These are phyloP conservation scores for Rubia balearica DNA, from an alignment of 305 asterid species.

Conservation along the genomic window DNA sequence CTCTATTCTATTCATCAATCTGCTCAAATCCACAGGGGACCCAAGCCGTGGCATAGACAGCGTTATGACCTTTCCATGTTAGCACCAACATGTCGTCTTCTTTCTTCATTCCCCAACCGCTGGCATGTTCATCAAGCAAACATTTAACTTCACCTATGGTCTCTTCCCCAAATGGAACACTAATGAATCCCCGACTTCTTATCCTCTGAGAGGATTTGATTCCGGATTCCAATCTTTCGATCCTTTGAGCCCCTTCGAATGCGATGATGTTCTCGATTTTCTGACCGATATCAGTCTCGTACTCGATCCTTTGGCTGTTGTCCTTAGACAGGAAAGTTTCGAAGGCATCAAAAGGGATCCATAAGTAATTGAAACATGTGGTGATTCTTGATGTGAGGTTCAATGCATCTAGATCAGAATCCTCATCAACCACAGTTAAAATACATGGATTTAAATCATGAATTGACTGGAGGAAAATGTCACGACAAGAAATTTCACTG, in stretches of 20 bases:
- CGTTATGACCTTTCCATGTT: conserved; percentile 81
- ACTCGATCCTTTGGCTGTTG: conserved; percentile 48
- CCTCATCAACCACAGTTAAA: conserved; percentile 56
- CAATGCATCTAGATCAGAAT: conserved; percentile 40
- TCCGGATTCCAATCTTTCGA: conserved; percentile 52
- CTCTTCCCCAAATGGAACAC: conserved; percentile 55
- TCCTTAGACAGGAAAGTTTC: conserved; percentile 67
- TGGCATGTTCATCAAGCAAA: conserved; percentile 64
- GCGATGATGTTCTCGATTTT: conserved; percentile 65
- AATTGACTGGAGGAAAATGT: conserved; percentile 36
- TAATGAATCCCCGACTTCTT: conserved; percentile 34
- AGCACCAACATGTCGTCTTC: conserved; percentile 59
- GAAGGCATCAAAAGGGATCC: conserved; percentile 73
- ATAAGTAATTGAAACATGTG: conserved; percentile 58
- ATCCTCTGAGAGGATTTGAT: conserved; percentile 39
- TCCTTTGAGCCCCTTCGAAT: conserved; percentile 47
- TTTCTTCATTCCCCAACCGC: conserved; percentile 86
- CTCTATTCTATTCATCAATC: not conserved
- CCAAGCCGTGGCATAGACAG: conserved; percentile 63
- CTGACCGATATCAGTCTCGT: conserved; percentile 59
- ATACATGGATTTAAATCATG: conserved; percentile 37
- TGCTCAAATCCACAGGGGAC: conserved; percentile 26
- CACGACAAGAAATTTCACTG: conserved; percentile 26
- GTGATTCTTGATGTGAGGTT: conserved; percentile 44
- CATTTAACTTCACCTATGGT: conserved; percentile 47